Evolutionary conservation across 129 eudicot genomes (phyloP).

Genomic region (Tanacetum coccineum): DNA sequence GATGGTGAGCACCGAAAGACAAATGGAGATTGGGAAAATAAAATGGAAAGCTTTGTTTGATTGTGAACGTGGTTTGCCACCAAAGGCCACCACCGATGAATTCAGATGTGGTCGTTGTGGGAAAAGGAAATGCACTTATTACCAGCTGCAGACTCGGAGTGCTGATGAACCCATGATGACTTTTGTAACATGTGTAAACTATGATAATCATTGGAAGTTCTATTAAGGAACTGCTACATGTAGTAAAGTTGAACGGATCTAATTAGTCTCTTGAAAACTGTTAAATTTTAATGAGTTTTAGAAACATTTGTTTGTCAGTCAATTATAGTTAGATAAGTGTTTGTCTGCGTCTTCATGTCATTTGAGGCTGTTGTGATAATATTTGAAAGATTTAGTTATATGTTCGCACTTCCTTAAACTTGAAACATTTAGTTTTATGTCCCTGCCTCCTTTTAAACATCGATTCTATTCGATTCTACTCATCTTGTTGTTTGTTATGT

Average conservation of each 20-base stretch:
- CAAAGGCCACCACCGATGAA: no score
- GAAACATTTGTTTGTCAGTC: conserved; percentile 16
- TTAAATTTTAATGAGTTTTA: conserved; percentile 16
- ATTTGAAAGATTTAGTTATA: conserved; percentile 21
- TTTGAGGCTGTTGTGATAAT: conserved; percentile 18
- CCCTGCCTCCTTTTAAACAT: not conserved
- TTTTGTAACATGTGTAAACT: no score
- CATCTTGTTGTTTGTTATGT: no score
- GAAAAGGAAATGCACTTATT: no score
- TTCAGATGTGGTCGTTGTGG: no score
- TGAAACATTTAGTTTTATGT: not conserved
- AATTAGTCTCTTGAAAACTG: not conserved
- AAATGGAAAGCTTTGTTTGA: no score
- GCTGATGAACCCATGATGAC: no score
- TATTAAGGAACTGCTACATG: conserved; percentile 30
- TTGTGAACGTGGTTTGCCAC: no score
- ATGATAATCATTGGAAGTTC: no score
- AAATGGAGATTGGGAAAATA: no score
- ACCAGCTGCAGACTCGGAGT: no score
- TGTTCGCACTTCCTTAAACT: not conserved
- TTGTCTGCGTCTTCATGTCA: conserved; percentile 2
- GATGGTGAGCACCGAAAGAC: no score
- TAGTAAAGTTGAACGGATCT: conserved; percentile 2
- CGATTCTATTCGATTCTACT: not conserved
- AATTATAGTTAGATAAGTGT: conserved; percentile 20